Evolutionary conservation across 331 rosid genomes (phyloP).

Genomic region (Rosa hybrid): DNA sequence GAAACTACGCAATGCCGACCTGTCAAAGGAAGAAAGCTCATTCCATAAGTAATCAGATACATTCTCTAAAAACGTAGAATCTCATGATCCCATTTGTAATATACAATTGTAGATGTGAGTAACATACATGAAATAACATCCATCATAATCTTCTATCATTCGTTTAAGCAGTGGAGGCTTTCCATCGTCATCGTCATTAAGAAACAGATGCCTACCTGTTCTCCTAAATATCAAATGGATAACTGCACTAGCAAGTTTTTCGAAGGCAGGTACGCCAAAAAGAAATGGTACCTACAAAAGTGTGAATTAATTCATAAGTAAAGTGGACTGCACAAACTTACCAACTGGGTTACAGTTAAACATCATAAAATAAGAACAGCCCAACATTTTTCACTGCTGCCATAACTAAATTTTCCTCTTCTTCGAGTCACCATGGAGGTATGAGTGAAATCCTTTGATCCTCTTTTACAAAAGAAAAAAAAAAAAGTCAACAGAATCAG

Average conservation of each 20-base stretch:
- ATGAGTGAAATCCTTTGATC: no score
- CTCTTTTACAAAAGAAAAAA: no score
- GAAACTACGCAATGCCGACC: constrained; percentile 85
- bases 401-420: neutral
- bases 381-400: neutral
- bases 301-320: constrained; percentile 12
- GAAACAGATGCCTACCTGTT: constrained; percentile 94
- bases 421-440: no score
- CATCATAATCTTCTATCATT: constrained; percentile 72
- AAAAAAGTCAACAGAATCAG: neutral
- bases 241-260: constrained; percentile 69
- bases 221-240: constrained; percentile 94
- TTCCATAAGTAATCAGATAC: neutral
- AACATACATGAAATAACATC: constrained; percentile 75
- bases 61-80: constrained; percentile 6
- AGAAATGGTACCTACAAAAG: constrained; percentile 92
- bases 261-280: constrained; percentile 83
- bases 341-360: neutral
- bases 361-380: constrained; percentile 1
- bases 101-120: constrained; percentile 18
- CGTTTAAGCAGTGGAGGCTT: constrained; percentile 90
- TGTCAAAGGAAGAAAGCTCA: constrained; percentile 36
- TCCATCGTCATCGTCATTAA: constrained; percentile 75
- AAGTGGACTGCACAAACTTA: neutral
- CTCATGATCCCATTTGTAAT: neutral